Conservation (phyloP, 192 early-diverging fungal species). For the Mortierella claussenii region DNA sequence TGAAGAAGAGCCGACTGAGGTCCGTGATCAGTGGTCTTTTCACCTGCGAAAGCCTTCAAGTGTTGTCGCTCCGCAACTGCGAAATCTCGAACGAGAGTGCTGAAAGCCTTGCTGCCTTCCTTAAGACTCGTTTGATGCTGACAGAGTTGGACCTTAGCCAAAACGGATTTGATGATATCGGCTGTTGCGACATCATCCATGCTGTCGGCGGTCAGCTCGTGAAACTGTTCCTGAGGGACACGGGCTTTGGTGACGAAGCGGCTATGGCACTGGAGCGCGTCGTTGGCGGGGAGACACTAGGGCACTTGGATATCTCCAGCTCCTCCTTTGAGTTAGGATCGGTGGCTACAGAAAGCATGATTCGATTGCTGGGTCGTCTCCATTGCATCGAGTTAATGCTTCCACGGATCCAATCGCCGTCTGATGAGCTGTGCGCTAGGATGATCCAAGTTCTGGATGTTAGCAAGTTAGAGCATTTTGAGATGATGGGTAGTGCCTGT, state of each 20-base stretch:
- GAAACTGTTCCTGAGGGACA: constrained; percentile 17
- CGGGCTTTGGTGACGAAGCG: constrained; percentile 36
- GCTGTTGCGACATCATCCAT: constrained; percentile 29
- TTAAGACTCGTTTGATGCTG: neutral
- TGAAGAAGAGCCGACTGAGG: constrained; percentile 8
- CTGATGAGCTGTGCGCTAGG: constrained; percentile 19
- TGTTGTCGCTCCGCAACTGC: constrained; percentile 26
- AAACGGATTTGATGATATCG: constrained; percentile 20
- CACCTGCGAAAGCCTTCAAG: neutral
- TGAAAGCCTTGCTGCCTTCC: neutral
- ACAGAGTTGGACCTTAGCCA: constrained; percentile 30
- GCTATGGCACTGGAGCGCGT: constrained; percentile 34
- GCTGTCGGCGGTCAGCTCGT: constrained; percentile 16
- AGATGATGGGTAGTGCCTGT: constrained; percentile 20
- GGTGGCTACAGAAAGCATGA: constrained; percentile 25
- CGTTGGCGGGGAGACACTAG: constrained; percentile 8
- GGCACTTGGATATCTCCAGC: constrained; percentile 25
- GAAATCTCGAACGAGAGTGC: constrained; percentile 5
- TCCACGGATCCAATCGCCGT: constrained; percentile 7
- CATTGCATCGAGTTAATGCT: constrained; percentile 21
- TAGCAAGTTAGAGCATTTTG: constrained; percentile 10
- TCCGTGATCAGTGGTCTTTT: constrained; percentile 15
- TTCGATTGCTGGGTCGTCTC: constrained; percentile 17
- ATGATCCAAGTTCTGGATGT: constrained; percentile 10
- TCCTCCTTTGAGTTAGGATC: constrained; percentile 8